Base-by-base conservation (phyloP, 768 basidiomycete genomes). In the Mycena maculata region DNA sequence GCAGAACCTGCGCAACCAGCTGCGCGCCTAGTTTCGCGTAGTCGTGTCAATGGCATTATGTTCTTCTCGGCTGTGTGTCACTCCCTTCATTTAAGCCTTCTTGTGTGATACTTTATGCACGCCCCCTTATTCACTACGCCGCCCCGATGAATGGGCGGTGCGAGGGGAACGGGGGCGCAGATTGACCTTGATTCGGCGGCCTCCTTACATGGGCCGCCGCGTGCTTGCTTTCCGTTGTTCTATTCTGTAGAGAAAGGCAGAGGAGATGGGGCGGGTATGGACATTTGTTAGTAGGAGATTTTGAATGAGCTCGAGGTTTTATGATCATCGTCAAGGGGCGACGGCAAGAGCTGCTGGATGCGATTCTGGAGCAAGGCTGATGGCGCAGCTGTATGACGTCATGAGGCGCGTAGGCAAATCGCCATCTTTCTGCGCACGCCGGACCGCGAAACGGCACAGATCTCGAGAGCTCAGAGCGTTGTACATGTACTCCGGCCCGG, bases 141-240 rank as follows among this genome's bases (percentile, higher is more conserved):
- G 86, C 84, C 86, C 83, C 79, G 75, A 76, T 48, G 68, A 75
- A 80, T 84, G 82, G 84, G 75, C 79, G 78, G 76, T 83, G 90
- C 74, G 90, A 92, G 91, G 91, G 92, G 91, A 92, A 93, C 90
- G 72, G 88, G 87, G 91, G 92, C 90, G 89, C 69, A 92, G 80
- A 91, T 85, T 65, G 70, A 88, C 27, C 66, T 65, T n/a, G 33
- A 36, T 36, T 13, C 33, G 33, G 33, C 33, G n/a, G 33, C 33
- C 33, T 36, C 33, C 33, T 36, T 36, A 36, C 33, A 36, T 36
- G 33, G 33, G 33, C 33, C 13, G 33, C 33, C 33, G 33, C 33
- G 33, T 36, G 33, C 33, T 6, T 13, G 33, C 33, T 36, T 36
- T 13, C 33, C 13, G 33, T 7, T 36, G 33, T 13, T 36, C 6